phyloP scores from a whole-genome alignment of 306 rosid genomes.

The Malus orientalis region DNA sequence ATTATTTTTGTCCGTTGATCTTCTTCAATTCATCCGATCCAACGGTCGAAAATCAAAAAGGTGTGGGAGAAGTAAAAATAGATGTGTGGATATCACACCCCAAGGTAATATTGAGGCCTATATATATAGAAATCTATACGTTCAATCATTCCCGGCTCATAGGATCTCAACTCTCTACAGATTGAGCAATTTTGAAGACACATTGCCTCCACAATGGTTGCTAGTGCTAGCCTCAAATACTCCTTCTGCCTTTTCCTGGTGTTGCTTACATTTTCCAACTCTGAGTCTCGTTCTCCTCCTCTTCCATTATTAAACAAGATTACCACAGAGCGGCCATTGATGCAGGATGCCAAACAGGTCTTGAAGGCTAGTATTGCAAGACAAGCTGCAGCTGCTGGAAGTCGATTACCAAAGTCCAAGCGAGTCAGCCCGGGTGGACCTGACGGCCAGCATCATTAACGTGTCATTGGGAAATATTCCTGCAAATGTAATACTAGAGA shows the following conservation, averaged over 20 bases:
- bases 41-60: no score
- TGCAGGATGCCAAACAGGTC: conserved; percentile 16
- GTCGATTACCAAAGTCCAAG: neutral
- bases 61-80: no score
- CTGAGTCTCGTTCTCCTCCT: conserved; percentile 3
- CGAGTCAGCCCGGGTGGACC: conserved; percentile 34
- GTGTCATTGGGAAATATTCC: neutral
- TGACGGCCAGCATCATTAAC: conserved; percentile 29
- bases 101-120: neutral
- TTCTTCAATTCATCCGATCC: no score
- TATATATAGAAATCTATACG: neutral
- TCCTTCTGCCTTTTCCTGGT: conserved; percentile 5
- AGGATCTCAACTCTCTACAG: neutral
- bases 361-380: conserved; percentile 18
- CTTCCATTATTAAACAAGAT: neutral
- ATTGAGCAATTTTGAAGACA: neutral
- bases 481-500: no score
- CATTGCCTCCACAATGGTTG: neutral
- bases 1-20: no score
- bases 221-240: neutral
- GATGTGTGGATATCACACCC: no score
- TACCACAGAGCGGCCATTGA: neutral
- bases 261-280: conserved; percentile 1
- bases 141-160: neutral
- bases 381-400: neutral